Evolutionary conservation across 164 flowering plant genomes (phyloP).

Genomic region (Stephania japonica): DNA sequence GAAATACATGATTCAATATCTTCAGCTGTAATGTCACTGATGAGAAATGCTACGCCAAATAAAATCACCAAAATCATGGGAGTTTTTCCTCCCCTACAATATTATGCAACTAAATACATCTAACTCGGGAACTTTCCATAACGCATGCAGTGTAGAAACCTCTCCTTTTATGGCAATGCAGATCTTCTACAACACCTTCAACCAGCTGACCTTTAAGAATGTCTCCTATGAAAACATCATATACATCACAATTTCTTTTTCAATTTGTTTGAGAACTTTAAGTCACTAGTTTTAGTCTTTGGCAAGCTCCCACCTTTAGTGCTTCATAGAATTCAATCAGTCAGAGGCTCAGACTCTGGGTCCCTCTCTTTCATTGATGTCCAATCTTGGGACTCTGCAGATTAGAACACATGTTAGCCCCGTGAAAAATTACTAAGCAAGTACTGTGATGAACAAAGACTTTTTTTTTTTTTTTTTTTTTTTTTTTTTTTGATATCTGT

Average conservation of each 20-base stretch:
- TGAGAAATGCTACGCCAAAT: neutral
- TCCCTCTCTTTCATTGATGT: conserved; percentile 43
- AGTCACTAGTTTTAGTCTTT: neutral
- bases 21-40: neutral
- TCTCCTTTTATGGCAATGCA: neutral
- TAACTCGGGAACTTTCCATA: neutral
- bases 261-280: neutral
- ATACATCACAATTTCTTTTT: conserved; percentile 4
- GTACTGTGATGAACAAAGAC: neutral
- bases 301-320: neutral
- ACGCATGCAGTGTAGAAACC: neutral
- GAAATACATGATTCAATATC: neutral
- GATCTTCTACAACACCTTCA: neutral
- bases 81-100: conserved; percentile 3
- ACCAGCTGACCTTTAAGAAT: conserved; percentile 1
- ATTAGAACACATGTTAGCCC: neutral
- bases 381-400: conserved; percentile 62
- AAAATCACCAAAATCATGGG: conserved; percentile 11
- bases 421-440: neutral
- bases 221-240: conserved; percentile 1
- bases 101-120: neutral
- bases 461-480: too few species aligned
- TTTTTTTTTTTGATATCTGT: too few species aligned
- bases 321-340: conserved; percentile 16
- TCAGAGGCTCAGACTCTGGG: conserved; percentile 48